phyloP scores from a whole-genome alignment of 1,139 yeast species.

The Barnettozyma hawaiiensis region DNA sequence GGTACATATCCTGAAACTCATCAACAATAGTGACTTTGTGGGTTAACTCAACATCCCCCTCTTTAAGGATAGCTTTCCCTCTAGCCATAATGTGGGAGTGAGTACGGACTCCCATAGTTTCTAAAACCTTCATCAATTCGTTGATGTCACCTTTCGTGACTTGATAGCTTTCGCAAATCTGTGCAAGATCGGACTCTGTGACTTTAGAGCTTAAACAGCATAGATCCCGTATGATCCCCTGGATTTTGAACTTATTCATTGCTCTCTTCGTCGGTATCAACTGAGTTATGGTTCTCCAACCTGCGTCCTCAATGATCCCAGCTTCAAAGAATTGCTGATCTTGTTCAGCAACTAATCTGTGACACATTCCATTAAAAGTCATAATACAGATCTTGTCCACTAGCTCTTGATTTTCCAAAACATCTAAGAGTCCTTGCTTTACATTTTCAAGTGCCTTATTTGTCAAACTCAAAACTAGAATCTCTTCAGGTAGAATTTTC shows the following conservation, averaged over 20 bases:
- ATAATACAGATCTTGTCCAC: constrained; percentile 22
- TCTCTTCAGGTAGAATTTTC: constrained; percentile 43
- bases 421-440: constrained; percentile 31
- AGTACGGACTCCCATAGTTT: constrained; percentile 34
- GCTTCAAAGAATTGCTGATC: constrained; percentile 29
- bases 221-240: constrained; percentile 32
- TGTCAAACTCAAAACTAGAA: constrained; percentile 63
- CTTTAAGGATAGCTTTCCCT: constrained; percentile 26
- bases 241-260: constrained; percentile 31
- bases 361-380: constrained; percentile 64
- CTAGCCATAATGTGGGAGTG: constrained; percentile 36
- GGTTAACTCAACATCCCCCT: constrained; percentile 12
- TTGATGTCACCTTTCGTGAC: constrained; percentile 15
- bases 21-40: constrained; percentile 51
- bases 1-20: constrained; percentile 71
- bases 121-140: constrained; percentile 28
- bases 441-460: constrained; percentile 61
- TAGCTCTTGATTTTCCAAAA: constrained; percentile 30
- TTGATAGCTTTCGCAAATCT: constrained; percentile 7
- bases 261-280: constrained; percentile 20
- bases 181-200: neutral
- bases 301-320: constrained; percentile 46
- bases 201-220: constrained; percentile 5
- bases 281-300: constrained; percentile 41
- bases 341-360: constrained; percentile 39